phyloP scores from a whole-genome alignment of 805 yeast species.

The Schwanniomyces pseudopolymorphus region DNA sequence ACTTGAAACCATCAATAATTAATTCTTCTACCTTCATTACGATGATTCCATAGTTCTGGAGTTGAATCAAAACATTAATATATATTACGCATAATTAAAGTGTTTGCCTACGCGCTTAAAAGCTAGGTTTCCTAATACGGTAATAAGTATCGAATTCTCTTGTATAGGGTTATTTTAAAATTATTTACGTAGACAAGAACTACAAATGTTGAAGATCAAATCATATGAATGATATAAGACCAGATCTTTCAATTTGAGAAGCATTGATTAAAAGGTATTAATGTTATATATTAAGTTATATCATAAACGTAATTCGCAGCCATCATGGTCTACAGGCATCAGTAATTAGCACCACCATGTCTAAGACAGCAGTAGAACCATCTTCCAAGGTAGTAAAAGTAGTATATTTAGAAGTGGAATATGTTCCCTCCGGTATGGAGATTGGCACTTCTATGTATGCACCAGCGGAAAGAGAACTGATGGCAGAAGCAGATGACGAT shows the following conservation, averaged over 20 bases:
- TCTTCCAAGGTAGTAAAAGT: slow-evolving; percentile 17
- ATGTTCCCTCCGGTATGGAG: slow-evolving; percentile 19
- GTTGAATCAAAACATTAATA: not conserved
- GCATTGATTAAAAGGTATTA: not conserved
- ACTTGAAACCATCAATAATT: slow-evolving; percentile 95
- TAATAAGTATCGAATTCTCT: no score
- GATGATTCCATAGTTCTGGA: not conserved
- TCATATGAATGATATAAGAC: no score
- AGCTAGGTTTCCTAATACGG: slow-evolving; percentile 15
- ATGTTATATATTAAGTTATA: not conserved
- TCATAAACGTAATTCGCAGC: not conserved
- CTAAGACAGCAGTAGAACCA: slow-evolving; percentile 22
- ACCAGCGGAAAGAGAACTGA: not conserved
- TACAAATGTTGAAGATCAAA: no score
- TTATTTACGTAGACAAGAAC: no score
- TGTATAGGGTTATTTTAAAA: no score
- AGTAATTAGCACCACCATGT: slow-evolving; percentile 23
- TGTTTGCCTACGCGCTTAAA: slow-evolving; percentile 9
- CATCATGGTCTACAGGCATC: slow-evolving; percentile 13
- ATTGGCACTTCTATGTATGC: slow-evolving; percentile 8
- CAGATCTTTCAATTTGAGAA: no score
- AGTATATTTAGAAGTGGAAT: slow-evolving; percentile 18
- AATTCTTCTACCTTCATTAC: slow-evolving; percentile 91
- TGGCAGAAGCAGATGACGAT: not conserved
- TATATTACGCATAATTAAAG: not conserved